Percentiles rank a stretch among this genome's conserved stretches.
phyloP scores from a whole-genome alignment of 768 basidiomycete species.

The Auriscalpium vulgare region DNA sequence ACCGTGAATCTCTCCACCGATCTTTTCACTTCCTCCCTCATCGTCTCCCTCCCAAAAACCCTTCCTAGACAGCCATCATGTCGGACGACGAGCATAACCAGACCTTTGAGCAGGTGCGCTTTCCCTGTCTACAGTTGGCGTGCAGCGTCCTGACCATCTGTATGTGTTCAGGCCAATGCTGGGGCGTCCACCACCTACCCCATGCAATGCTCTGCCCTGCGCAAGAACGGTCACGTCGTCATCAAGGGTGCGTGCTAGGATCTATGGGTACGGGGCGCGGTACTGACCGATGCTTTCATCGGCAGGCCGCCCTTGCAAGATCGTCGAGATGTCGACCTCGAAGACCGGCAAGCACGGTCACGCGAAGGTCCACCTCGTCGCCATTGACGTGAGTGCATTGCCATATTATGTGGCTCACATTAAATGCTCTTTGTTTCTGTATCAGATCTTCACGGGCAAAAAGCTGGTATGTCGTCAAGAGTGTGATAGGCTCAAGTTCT shows the following conservation, averaged over 20 bases:
- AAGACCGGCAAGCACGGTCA: conserved; percentile 98
- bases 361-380: conserved; percentile 98
- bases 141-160: background rate
- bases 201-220: conserved; percentile 95
- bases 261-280: background rate
- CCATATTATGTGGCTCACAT: background rate
- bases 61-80: conserved; percentile 38
- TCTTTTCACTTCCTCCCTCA: conserved; percentile 20
- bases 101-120: conserved; percentile 72
- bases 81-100: conserved; percentile 88
- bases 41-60: conserved; percentile 19
- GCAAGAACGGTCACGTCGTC: conserved; percentile 76
- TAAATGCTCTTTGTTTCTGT: conserved; percentile 4
- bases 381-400: conserved; percentile 73
- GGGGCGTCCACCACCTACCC: conserved; percentile 77
- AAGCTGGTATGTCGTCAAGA: conserved; percentile 62
- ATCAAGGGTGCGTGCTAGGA: conserved; percentile 52
- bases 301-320: conserved; percentile 14
- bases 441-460: conserved; percentile 96
- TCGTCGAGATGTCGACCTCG: conserved; percentile 17
- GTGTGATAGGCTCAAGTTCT: background rate
- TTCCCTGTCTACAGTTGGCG: conserved; percentile 13
- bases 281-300: background rate
- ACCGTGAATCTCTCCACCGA: conserved; percentile 17
- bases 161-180: conserved; percentile 44